Evolutionary conservation across 768 basidiomycete species (phyloP).

Genomic region (Naganishia vaughanmartiniae): DNA sequence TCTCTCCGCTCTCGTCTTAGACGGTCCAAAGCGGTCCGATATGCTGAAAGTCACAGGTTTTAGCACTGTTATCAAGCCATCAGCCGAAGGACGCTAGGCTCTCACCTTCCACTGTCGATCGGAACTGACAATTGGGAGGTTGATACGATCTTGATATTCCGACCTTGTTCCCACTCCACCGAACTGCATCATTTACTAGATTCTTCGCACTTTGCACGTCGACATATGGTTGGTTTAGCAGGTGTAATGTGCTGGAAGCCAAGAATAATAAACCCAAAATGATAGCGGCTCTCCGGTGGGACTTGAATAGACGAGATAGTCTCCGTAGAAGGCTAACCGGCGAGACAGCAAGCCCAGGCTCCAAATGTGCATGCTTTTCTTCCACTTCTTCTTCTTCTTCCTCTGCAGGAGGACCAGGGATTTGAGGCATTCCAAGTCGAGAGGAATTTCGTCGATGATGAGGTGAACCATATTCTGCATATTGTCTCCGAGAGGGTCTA

Average conservation of each 20-base stretch:
- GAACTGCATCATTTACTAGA: slow-evolving; percentile 9
- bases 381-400: slow-evolving; percentile 30
- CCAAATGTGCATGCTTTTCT: slow-evolving; percentile 5
- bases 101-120: slow-evolving; percentile 17
- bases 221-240: slow-evolving; percentile 15
- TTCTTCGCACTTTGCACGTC: slow-evolving; percentile 3
- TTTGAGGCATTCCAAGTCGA: neutral
- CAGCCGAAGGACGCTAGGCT: neutral
- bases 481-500: neutral
- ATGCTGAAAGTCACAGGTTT: slow-evolving; percentile 30
- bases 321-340: neutral
- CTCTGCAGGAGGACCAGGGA: slow-evolving; percentile 55
- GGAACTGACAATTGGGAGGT: slow-evolving; percentile 5
- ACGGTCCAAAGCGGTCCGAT: slow-evolving; percentile 43
- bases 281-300: neutral
- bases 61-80: neutral
- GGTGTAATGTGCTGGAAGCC: slow-evolving; percentile 7
- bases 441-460: slow-evolving; percentile 9
- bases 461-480: neutral
- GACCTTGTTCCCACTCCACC: slow-evolving; percentile 10
- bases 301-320: slow-evolving; percentile 20
- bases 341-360: slow-evolving; percentile 34
- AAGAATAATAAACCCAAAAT: slow-evolving; percentile 9
- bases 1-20: slow-evolving; percentile 32
- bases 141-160: neutral